phyloP scores from a whole-genome alignment of 1,284 basidiomycete genomes.

The Ceratobasidium sp. region DNA sequence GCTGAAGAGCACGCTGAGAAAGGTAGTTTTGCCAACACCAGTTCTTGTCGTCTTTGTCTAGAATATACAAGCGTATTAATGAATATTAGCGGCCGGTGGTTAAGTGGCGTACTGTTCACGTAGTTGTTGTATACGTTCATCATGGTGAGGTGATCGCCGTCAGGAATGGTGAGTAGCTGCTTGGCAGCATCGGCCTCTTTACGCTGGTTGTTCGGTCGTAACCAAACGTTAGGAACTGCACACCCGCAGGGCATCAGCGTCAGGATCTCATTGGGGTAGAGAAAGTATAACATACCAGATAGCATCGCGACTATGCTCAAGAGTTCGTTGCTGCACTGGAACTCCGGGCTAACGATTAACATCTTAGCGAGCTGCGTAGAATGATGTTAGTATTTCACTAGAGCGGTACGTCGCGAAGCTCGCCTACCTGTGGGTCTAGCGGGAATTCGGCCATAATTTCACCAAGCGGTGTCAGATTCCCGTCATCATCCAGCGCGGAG shows the following conservation, averaged over 20 bases:
- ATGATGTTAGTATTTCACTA: too few species aligned
- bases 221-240: constrained; percentile 91
- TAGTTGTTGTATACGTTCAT: constrained; percentile 98
- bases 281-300: constrained; percentile 70
- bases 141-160: constrained; percentile 95
- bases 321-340: constrained; percentile 96
- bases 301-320: constrained; percentile 97
- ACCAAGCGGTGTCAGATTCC: constrained; percentile 89
- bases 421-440: constrained; percentile 87
- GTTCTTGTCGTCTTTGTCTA: constrained; percentile 80
- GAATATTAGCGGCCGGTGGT: not conserved
- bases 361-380: constrained; percentile 83
- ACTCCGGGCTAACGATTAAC: constrained; percentile 94
- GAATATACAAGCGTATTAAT: not conserved
- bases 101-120: constrained; percentile 73
- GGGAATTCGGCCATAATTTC: constrained; percentile 98
- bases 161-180: constrained; percentile 88
- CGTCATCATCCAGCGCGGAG: constrained; percentile 93
- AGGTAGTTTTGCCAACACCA: constrained; percentile 97
- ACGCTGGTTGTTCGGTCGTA: constrained; percentile 88
- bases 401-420: too few species aligned
- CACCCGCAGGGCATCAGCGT: not conserved
- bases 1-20: constrained; percentile 83
- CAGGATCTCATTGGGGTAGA: too few species aligned
- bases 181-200: constrained; percentile 95